These are phyloP conservation scores for Boletus reticulatus DNA, from an alignment of 768 basidiomycete species.

Conservation along the genomic window DNA sequence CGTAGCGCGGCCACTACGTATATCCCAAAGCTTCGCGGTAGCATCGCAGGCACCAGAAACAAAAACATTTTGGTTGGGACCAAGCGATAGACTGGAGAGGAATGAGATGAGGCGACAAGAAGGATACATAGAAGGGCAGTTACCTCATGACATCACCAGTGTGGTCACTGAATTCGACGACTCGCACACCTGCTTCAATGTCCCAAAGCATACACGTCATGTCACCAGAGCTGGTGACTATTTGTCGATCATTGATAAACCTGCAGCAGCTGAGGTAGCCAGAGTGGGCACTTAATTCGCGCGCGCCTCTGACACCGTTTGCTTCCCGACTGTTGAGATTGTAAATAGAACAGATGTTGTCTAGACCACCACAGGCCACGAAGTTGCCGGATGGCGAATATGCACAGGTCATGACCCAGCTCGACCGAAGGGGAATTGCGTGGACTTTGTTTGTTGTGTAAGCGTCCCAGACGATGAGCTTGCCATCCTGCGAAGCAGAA, in stretches of 20 bases:
- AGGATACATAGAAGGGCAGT: neutral
- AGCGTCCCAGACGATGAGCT: slow-evolving; percentile 99
- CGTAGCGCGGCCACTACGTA: slow-evolving; percentile 93
- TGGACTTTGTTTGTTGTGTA: slow-evolving; percentile 99
- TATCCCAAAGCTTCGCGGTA: slow-evolving; percentile 98
- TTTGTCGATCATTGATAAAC: slow-evolving; percentile 98
- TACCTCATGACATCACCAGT: slow-evolving; percentile 99
- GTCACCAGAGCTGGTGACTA: slow-evolving; percentile 95
- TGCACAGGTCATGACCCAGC: slow-evolving; percentile 99
- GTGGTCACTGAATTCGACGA: slow-evolving; percentile 99
- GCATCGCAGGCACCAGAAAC: slow-evolving; percentile 99
- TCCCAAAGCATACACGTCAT: slow-evolving; percentile 99
- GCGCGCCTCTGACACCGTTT: slow-evolving; percentile 83
- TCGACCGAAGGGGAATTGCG: slow-evolving; percentile 94
- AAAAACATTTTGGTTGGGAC: slow-evolving; percentile 91
- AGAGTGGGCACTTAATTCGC: slow-evolving; percentile 95
- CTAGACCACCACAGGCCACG: slow-evolving; percentile 97
- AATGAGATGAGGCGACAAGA: slow-evolving; percentile 9
- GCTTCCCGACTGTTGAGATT: slow-evolving; percentile 76
- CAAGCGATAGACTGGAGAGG: slow-evolving; percentile 77
- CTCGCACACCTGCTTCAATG: slow-evolving; percentile 94
- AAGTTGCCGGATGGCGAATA: slow-evolving; percentile 97
- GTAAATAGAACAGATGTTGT: slow-evolving; percentile 99
- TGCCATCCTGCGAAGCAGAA: slow-evolving; percentile 99
- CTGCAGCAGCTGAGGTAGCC: slow-evolving; percentile 98